These are phyloP conservation scores for Orbilia blumenaviensis DNA, from an alignment of 2,329 filamentous ascomycete genomes.

Conservation along the genomic window DNA sequence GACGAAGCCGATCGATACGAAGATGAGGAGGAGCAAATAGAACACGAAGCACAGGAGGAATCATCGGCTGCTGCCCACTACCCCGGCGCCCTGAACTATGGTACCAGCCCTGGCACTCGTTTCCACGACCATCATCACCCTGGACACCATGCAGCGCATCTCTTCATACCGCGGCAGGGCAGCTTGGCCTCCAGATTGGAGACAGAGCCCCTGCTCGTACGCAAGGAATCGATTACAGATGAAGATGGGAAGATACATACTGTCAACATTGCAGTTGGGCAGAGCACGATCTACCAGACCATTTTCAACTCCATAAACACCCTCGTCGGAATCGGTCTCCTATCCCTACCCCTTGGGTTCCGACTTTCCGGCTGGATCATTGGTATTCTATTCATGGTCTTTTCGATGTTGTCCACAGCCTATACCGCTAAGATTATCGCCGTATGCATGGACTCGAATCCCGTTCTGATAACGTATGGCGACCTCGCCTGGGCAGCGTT, in stretches of 20 bases:
- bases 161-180: constrained; percentile 59
- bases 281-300: constrained; percentile 94
- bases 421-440: constrained; percentile 77
- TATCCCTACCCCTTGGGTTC: constrained; percentile 87
- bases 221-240: constrained; percentile 73
- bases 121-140: constrained; percentile 63
- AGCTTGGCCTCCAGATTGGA: constrained; percentile 66
- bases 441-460: constrained; percentile 82
- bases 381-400: constrained; percentile 77
- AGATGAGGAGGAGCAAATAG: constrained; percentile 29
- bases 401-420: constrained; percentile 77
- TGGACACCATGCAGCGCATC: constrained; percentile 67
- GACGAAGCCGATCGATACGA: constrained; percentile 47
- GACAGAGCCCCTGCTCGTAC: constrained; percentile 80
- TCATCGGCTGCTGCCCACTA: constrained; percentile 30
- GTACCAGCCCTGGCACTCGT: constrained; percentile 42
- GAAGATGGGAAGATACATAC: constrained; percentile 77
- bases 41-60: constrained; percentile 27
- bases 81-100: constrained; percentile 26
- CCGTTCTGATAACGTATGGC: constrained; percentile 87
- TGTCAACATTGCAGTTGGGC: constrained; percentile 84
- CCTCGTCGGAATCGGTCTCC: constrained; percentile 72
- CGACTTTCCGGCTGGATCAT: constrained; percentile 75
- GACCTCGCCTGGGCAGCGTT: constrained; percentile 84
- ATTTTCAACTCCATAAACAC: constrained; percentile 92